phyloP scores from a whole-genome alignment of 495 filamentous ascomycete species.

The Hypomontagnella monticulosa region DNA sequence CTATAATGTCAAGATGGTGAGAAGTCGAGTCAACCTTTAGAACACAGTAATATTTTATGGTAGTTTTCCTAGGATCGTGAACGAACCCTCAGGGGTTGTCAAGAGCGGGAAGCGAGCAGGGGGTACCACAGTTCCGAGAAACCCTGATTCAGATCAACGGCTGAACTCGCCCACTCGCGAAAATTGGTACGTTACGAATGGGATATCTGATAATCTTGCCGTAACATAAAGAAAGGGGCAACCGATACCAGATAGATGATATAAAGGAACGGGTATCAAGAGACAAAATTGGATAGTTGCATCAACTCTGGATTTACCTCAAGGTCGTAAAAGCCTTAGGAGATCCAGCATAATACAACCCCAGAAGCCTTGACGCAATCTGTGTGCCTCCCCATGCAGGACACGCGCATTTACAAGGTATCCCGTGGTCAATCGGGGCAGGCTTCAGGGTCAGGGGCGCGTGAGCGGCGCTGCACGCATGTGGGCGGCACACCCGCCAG shows the following conservation, averaged over 20 bases:
- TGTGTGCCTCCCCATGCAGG: slow-evolving; percentile 29
- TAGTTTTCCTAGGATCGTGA: slow-evolving; percentile 29
- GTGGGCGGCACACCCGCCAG: slow-evolving; percentile 31
- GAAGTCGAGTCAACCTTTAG: slow-evolving; percentile 26
- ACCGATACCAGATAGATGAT: slow-evolving; percentile 1
- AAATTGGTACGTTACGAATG: slow-evolving; percentile 6
- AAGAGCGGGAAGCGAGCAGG: slow-evolving; percentile 35
- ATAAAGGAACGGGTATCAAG: background rate
- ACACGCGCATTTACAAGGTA: slow-evolving; percentile 38
- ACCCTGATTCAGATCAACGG: slow-evolving; percentile 40
- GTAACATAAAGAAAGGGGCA: slow-evolving; percentile 1
- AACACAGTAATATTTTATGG: slow-evolving; percentile 11
- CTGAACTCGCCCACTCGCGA: slow-evolving; percentile 13
- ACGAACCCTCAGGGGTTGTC: slow-evolving; percentile 34
- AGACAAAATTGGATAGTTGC: slow-evolving; percentile 13
- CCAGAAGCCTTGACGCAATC: slow-evolving; percentile 34
- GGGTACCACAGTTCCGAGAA: slow-evolving; percentile 34
- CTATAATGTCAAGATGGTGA: slow-evolving; percentile 1
- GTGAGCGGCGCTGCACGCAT: slow-evolving; percentile 20
- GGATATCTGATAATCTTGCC: background rate
- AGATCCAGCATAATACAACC: slow-evolving; percentile 10
- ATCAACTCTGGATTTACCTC: slow-evolving; percentile 10
- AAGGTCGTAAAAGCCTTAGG: slow-evolving; percentile 2
- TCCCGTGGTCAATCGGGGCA: slow-evolving; percentile 27
- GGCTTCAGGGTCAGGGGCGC: slow-evolving; percentile 32